Conservation (phyloP, 2,329 filamentous ascomycete genomes). For the Trichoderma sp. region DNA sequence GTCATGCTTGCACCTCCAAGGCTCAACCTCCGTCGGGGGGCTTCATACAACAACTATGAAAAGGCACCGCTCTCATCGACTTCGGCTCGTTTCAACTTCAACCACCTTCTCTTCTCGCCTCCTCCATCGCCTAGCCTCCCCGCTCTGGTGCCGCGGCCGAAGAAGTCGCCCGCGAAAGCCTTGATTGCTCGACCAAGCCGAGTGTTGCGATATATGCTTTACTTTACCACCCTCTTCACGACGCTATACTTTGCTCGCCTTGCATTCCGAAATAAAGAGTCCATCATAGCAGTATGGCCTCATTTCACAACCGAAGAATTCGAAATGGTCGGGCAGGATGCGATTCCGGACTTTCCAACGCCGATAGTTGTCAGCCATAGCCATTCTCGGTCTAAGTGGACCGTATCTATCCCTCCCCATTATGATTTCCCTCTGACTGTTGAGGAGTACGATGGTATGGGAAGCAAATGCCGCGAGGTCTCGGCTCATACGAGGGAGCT, state of each 20-base stretch:
- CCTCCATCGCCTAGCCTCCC: conserved; percentile 72
- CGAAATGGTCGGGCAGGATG: conserved; percentile 64
- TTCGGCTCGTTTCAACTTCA: conserved; percentile 62
- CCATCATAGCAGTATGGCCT: conserved; percentile 31
- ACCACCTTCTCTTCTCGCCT: conserved; percentile 62
- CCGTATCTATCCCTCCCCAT: conserved; percentile 69
- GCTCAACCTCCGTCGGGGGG: conserved; percentile 56
- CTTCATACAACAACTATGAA: conserved; percentile 55
- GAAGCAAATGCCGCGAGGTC: conserved; percentile 63
- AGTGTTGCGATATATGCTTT: conserved; percentile 54
- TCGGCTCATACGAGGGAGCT: conserved; percentile 54
- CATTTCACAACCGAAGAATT: conserved; percentile 50
- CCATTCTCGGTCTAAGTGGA: conserved; percentile 68
- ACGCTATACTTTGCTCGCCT: conserved; percentile 47
- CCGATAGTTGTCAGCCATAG: conserved; percentile 67
- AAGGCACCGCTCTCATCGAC: conserved; percentile 54
- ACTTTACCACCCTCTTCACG: conserved; percentile 48
- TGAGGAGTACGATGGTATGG: conserved; percentile 67
- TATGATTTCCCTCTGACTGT: conserved; percentile 64
- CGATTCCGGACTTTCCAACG: conserved; percentile 67
- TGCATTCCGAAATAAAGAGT: conserved; percentile 29
- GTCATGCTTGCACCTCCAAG: conserved; percentile 53
- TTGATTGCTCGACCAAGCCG: conserved; percentile 51
- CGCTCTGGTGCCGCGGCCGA: conserved; percentile 61
- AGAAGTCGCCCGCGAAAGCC: conserved; percentile 55